A percentile compares a stretch with the other conserved stretches of the same genome.
Evolutionary conservation across 805 yeast genomes (phyloP).

Genomic region (Candida ipomoeae): DNA sequence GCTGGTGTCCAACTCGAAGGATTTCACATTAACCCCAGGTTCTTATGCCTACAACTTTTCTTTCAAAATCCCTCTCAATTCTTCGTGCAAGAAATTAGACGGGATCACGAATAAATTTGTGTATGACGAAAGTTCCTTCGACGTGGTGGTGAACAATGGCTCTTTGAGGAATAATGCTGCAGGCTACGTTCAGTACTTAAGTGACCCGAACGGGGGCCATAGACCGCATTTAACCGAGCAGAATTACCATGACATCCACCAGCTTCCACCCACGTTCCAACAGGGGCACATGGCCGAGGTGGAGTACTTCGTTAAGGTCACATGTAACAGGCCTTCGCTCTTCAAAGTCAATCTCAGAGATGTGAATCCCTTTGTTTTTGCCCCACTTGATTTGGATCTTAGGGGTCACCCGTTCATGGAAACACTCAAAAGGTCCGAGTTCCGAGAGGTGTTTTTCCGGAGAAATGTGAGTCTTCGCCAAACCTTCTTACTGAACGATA

Average conservation of each 20-base stretch:
- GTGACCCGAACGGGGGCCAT: not conserved
- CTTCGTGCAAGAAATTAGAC: conserved; percentile 26
- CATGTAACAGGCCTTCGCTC: conserved; percentile 51
- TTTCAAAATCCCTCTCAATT: conserved; percentile 41
- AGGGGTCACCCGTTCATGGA: conserved; percentile 18
- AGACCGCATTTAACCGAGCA: not conserved
- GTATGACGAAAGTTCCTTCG: conserved; percentile 28
- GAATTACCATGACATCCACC: conserved; percentile 9
- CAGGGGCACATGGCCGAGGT: conserved; percentile 32
- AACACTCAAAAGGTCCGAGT: conserved; percentile 24
- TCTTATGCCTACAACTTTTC: conserved; percentile 47
- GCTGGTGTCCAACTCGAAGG: conserved; percentile 39
- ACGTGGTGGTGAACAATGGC: conserved; percentile 32
- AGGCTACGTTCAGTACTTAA: conserved; percentile 1
- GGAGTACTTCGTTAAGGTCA: conserved; percentile 56
- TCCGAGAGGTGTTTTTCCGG: conserved; percentile 38
- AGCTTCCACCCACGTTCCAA: conserved; percentile 15
- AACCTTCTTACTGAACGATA: conserved; percentile 27
- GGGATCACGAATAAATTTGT: conserved; percentile 32
- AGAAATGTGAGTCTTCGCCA: conserved; percentile 23
- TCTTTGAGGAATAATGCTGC: conserved; percentile 22
- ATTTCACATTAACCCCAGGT: conserved; percentile 48
- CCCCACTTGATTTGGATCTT: conserved; percentile 43
- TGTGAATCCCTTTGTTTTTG: conserved; percentile 47
- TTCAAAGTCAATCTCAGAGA: conserved; percentile 45